Evolutionary conservation across 1,284 basidiomycete species (phyloP), one percentile per base, ranked within the genome.

Genomic region (Moniliophthora roreri): DNA sequence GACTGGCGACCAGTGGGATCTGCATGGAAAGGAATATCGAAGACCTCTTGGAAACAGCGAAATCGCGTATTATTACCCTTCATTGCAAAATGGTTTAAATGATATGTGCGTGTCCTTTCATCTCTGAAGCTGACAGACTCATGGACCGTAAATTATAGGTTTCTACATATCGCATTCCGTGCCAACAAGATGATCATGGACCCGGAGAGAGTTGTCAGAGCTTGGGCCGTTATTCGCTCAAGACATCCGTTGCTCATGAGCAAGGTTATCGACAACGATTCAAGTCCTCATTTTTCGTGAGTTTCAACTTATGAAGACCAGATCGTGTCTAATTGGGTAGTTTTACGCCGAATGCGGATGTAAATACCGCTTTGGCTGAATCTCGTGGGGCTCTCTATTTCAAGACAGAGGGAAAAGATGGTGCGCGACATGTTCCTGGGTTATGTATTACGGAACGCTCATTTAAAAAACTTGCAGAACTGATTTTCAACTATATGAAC

Each of bases 401-500:
- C 15, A 46, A 46, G 24, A 46, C 16, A 6, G 44, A 46, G 11
- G 4, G 24, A 18, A 46, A 66, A 57, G 60, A 70, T 37, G 67
- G 68, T 70, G 44, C 15, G 63, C 52, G 3, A 28, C 8, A 3
- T 20, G 40, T 21, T 42, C 28, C 44, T 20, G 15, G 8, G 21
- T 20, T 36, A 1, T 11, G 6, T 24, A 49, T 20, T 38, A 40
- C 36, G 26, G 49, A 36, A 11, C 4, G 46, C 16, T 18, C 18
- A 24, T 4, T 13, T 18, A 20, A 48, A 9, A 24, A 35, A 13
- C 53, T 23, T 18, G 20, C 41, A 68, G 74, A 69, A 42, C 63
- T 79, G 11, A 74, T 80, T 54, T 63, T 67, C 32, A 48, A 59
- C 1, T 78, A 80, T 56, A 72, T 80, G 59, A 78, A 80, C 57